These are phyloP conservation scores for Dalbergia oliveri DNA, from an alignment of 306 rosid genomes.

Conservation along the genomic window DNA sequence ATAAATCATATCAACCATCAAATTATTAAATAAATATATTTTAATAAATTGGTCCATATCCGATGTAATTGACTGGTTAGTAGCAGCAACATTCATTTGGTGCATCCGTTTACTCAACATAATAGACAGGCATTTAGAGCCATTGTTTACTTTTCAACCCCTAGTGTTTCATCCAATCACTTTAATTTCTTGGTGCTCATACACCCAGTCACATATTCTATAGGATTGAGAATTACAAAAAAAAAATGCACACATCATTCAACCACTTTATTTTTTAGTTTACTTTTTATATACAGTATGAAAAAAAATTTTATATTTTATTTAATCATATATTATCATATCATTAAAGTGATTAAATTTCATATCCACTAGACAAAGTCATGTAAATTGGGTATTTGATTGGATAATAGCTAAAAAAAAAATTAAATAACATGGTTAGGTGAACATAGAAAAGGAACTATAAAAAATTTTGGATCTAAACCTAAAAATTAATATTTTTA, in stretches of 20 bases:
- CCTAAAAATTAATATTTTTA: no score
- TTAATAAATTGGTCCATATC: background rate
- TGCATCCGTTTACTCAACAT: background rate
- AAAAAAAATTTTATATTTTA: no score
- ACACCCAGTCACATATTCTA: background rate
- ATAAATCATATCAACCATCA: no score
- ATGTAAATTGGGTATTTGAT: no score
- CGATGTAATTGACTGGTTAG: conserved; percentile 39
- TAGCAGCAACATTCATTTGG: background rate
- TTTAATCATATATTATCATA: no score
- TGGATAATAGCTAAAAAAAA: no score
- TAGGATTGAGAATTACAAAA: background rate
- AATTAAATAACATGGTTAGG: no score
- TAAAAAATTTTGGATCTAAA: no score
- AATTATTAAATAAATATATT: no score
- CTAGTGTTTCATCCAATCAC: background rate
- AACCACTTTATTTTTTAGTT: background rate
- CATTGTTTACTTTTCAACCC: background rate
- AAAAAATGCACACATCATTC: background rate
- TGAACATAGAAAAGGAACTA: no score
- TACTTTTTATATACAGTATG: background rate
- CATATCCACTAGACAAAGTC: no score
- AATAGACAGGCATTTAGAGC: background rate
- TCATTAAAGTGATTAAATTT: no score
- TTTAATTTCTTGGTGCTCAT: background rate